phyloP scores from a whole-genome alignment of 345 rosid genomes.

The Lepidium sativum region DNA sequence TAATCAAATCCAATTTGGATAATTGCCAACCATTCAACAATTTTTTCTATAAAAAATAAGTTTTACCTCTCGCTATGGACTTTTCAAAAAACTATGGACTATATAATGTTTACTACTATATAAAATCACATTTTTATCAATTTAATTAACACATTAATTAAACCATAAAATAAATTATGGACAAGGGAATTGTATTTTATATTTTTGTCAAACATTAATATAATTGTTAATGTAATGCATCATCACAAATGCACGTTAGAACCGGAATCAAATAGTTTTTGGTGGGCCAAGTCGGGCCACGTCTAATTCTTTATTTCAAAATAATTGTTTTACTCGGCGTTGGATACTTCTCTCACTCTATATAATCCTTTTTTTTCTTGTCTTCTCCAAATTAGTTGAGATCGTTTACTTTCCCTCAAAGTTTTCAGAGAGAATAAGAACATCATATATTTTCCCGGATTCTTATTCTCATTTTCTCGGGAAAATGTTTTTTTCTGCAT shows the following conservation, averaged over 20 bases:
- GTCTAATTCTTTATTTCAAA: slow-evolving; percentile 21
- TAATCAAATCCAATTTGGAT: background rate
- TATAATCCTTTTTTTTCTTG: slow-evolving; percentile 8
- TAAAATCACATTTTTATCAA: no score
- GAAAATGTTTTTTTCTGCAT: background rate
- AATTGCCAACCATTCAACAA: background rate
- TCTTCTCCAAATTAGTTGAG: slow-evolving; percentile 3
- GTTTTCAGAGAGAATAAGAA: background rate
- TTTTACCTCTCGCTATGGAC: slow-evolving; percentile 7
- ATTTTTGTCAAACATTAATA: no score
- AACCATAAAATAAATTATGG: no score
- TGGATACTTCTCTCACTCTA: background rate
- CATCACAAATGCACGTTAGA: slow-evolving; percentile 26
- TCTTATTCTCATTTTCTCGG: slow-evolving; percentile 1
- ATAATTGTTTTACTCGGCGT: background rate
- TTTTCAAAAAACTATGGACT: slow-evolving; percentile 23
- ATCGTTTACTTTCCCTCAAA: slow-evolving; percentile 1
- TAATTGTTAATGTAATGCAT: background rate
- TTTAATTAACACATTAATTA: no score
- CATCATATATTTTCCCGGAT: background rate
- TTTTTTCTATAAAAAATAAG: no score
- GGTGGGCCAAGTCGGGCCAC: slow-evolving; percentile 26
- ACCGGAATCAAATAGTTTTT: background rate
- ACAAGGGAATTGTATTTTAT: no score
- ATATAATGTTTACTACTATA: no score